A percentile compares a stretch with the other conserved stretches of the same genome.
phyloP scores from a whole-genome alignment of 192 early-diverging fungal genomes.

The Backusella sp. region DNA sequence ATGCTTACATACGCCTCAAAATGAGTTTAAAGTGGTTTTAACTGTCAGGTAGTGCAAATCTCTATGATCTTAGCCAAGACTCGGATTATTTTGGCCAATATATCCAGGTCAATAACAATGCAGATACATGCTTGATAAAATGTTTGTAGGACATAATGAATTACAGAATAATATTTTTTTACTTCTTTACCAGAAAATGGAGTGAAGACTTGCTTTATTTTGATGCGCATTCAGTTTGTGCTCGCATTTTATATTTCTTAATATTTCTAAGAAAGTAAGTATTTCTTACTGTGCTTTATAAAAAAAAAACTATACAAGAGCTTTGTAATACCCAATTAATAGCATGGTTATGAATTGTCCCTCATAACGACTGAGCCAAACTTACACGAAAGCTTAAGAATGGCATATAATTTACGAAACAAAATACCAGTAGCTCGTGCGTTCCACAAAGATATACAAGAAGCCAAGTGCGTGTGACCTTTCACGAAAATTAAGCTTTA shows the following conservation, averaged over 20 bases:
- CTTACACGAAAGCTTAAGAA: not conserved
- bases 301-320: not conserved
- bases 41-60: not conserved
- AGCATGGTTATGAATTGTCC: not conserved
- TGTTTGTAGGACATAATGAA: not conserved
- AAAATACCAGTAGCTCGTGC: not conserved
- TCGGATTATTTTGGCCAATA: not conserved
- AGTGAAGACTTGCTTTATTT: too few species aligned
- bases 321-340: not conserved
- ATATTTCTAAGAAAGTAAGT: too few species aligned
- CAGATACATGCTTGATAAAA: not conserved
- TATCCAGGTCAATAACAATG: not conserved
- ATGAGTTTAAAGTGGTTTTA: not conserved
- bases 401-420: not conserved
- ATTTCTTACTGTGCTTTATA: not conserved
- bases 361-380: not conserved
- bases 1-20: not conserved
- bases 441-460: not conserved
- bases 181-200: too few species aligned
- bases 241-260: too few species aligned
- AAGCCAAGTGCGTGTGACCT: not conserved
- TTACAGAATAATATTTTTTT: not conserved
- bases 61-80: not conserved
- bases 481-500: not conserved
- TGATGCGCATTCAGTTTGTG: too few species aligned